Conservation (phyloP, 129 eudicot species). For the Ambrosia artemisiifolia region DNA sequence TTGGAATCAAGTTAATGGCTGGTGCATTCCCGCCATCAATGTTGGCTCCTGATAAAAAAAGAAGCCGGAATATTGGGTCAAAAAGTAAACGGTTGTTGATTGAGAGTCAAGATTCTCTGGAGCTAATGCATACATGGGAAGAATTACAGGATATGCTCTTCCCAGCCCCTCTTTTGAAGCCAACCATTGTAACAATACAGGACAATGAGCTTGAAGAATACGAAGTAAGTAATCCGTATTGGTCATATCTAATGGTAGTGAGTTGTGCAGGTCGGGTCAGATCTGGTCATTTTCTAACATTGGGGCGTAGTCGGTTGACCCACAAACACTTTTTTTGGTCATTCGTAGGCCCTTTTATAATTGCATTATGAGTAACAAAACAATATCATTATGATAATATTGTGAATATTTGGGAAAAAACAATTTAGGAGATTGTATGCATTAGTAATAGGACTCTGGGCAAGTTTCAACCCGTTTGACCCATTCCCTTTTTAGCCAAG, state of each 20-base stretch:
- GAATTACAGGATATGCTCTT: neutral
- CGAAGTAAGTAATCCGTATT: neutral
- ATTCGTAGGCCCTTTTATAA: too few relatives aligned
- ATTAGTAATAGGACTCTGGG: neutral
- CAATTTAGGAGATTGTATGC: neutral
- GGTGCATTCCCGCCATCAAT: neutral
- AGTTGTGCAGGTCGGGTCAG: neutral
- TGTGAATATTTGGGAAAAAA: neutral
- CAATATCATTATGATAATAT: neutral
- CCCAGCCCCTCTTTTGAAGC: neutral
- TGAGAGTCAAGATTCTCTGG: neutral
- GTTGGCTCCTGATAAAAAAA: neutral
- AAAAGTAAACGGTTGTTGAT: neutral
- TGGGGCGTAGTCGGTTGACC: too few relatives aligned
- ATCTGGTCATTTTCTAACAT: neutral
- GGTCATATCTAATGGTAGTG: neutral
- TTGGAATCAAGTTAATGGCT: neutral
- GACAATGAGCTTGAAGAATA: neutral
- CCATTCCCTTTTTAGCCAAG: neutral
- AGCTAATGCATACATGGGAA: neutral
- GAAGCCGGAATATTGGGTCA: neutral
- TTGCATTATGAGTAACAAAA: neutral
- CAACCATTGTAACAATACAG: neutral
- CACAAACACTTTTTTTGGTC: too few relatives aligned
- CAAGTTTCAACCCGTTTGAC: neutral